These are phyloP conservation scores for Withania somnifera DNA, from an alignment of 305 asterid species.

Conservation along the genomic window DNA sequence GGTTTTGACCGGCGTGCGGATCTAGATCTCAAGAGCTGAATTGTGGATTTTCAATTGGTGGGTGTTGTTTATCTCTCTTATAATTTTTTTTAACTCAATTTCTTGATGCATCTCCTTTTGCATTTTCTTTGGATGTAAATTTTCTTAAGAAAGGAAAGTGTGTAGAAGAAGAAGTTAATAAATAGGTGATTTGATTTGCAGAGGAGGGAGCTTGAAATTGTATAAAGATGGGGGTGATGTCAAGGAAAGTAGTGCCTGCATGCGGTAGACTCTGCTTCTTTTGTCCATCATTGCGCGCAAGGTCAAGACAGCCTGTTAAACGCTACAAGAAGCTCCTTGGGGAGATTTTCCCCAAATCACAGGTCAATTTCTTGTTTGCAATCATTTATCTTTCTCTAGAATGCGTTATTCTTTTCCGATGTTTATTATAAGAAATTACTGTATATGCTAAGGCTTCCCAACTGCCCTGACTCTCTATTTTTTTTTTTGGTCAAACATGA, in stretches of 20 bases:
- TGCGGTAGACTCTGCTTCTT: conserved; percentile 39
- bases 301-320: conserved; percentile 50
- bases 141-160: neutral
- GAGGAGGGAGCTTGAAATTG: conserved; percentile 22
- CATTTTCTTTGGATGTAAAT: neutral
- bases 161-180: neutral
- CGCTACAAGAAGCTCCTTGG: conserved; percentile 44
- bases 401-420: neutral
- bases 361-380: conserved; percentile 14
- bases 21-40: neutral
- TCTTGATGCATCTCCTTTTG: neutral
- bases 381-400: neutral
- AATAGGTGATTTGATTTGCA: too few species aligned
- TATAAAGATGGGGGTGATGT: conserved; percentile 39
- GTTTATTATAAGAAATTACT: too few species aligned
- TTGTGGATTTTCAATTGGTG: neutral
- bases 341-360: conserved; percentile 38
- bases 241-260: conserved; percentile 44
- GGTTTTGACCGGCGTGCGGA: too few species aligned
- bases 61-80: neutral
- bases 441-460: too few species aligned
- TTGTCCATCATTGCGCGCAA: conserved; percentile 46
- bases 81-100: neutral
- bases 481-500: too few species aligned
- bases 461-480: too few species aligned